phyloP scores from a whole-genome alignment of 495 filamentous ascomycete species.

The Xylaria venustula region DNA sequence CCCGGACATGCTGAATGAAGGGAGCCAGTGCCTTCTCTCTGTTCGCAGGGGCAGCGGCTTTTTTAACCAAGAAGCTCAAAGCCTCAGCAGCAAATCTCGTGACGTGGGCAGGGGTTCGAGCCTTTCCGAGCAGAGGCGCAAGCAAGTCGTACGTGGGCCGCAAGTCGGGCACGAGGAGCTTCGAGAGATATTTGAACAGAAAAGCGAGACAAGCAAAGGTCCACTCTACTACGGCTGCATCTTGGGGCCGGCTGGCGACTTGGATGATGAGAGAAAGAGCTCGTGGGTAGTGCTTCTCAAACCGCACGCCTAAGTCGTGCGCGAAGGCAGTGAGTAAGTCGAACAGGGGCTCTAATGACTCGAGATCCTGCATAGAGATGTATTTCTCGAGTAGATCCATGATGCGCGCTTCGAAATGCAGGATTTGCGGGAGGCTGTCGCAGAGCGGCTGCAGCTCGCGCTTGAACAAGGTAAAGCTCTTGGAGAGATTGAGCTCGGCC shows the following conservation, averaged over 20 bases:
- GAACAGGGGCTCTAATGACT: constrained; percentile 81
- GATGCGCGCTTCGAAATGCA: constrained; percentile 83
- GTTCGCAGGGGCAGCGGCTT: constrained; percentile 71
- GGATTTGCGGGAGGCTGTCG: constrained; percentile 85
- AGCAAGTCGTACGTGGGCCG: constrained; percentile 79
- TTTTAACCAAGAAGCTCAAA: constrained; percentile 88
- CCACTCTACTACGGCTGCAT: constrained; percentile 88
- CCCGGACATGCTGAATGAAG: constrained; percentile 66
- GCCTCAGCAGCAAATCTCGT: constrained; percentile 91
- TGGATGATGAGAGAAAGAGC: constrained; percentile 65
- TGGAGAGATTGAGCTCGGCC: constrained; percentile 85
- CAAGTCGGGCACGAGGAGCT: constrained; percentile 79
- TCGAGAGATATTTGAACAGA: constrained; percentile 93
- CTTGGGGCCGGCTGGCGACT: constrained; percentile 47
- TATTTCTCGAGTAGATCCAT: constrained; percentile 73
- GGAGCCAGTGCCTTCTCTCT: constrained; percentile 69
- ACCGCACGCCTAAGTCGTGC: constrained; percentile 81
- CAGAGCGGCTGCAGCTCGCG: constrained; percentile 71
- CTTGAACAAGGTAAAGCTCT: constrained; percentile 70
- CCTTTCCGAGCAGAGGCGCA: constrained; percentile 81
- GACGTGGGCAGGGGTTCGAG: constrained; percentile 77
- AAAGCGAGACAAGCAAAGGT: constrained; percentile 92
- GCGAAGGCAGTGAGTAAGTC: constrained; percentile 85
- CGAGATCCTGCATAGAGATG: constrained; percentile 70
- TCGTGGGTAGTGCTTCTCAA: constrained; percentile 80